These are phyloP conservation scores for Sphaerulina populicola DNA, from an alignment of 2,329 filamentous ascomycete genomes.

Conservation along the genomic window DNA sequence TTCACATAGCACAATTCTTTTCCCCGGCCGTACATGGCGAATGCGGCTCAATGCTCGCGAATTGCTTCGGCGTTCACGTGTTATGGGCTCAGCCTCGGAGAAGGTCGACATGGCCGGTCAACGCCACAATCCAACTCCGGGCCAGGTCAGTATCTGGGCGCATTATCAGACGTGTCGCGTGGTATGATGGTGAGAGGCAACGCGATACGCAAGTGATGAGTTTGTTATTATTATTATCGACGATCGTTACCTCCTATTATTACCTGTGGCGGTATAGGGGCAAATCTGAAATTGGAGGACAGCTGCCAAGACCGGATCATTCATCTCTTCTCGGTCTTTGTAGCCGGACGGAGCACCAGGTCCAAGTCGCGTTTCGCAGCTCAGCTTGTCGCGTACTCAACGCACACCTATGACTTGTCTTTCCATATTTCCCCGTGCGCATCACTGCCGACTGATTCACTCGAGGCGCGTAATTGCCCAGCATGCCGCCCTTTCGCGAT, in stretches of 20 bases:
- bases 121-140: slow-evolving; percentile 8
- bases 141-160: slow-evolving; percentile 1
- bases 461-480: slow-evolving; percentile 5
- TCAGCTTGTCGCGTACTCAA: slow-evolving; percentile 6
- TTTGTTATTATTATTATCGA: not conserved
- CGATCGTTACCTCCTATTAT: too few relatives aligned
- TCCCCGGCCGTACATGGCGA: slow-evolving; percentile 15
- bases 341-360: too few relatives aligned
- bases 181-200: not conserved
- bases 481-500: slow-evolving; percentile 32
- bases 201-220: not conserved
- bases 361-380: slow-evolving; percentile 2
- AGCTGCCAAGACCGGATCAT: slow-evolving; percentile 3
- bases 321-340: not conserved
- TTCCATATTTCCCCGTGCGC: not conserved
- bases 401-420: not conserved
- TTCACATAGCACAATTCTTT: slow-evolving; percentile 25
- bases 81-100: slow-evolving; percentile 10
- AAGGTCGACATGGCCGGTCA: slow-evolving; percentile 15
- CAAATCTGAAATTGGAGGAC: slow-evolving; percentile 1
- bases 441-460: not conserved
- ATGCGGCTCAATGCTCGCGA: slow-evolving; percentile 7
- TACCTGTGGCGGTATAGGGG: not conserved
- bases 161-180: slow-evolving; percentile 5
- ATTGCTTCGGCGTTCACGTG: slow-evolving; percentile 6